Evolutionary conservation across 192 early-diverging fungal species (phyloP).

Genomic region (Linnemannia schmuckeri): DNA sequence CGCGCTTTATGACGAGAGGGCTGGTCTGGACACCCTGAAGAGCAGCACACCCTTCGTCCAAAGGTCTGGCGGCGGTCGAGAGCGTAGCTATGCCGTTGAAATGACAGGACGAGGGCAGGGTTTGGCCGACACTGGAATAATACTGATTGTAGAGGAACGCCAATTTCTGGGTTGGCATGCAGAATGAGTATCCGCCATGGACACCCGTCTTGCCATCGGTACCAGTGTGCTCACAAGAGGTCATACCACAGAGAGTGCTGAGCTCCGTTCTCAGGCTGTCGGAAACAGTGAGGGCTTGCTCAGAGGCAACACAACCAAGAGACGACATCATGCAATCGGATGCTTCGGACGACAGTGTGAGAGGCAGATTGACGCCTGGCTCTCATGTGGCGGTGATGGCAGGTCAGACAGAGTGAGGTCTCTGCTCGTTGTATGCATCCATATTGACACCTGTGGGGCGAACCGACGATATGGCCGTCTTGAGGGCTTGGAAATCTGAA

Average conservation of each 20-base stretch:
- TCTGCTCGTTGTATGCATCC: slow-evolving; percentile 61
- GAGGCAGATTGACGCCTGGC: slow-evolving; percentile 65
- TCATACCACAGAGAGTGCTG: slow-evolving; percentile 55
- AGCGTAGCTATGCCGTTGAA: slow-evolving; percentile 49
- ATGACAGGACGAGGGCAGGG: slow-evolving; percentile 26
- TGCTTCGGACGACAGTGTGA: slow-evolving; percentile 68
- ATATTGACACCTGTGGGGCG: slow-evolving; percentile 70
- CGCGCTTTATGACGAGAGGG: neutral
- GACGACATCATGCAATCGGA: slow-evolving; percentile 76
- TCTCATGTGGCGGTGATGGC: slow-evolving; percentile 62
- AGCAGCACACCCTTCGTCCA: slow-evolving; percentile 19
- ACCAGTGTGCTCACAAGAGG: slow-evolving; percentile 56
- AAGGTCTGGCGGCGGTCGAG: slow-evolving; percentile 4
- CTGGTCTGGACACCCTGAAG: neutral
- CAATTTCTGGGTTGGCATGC: slow-evolving; percentile 58
- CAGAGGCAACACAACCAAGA: slow-evolving; percentile 62
- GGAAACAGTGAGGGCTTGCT: slow-evolving; percentile 18
- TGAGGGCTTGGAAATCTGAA: slow-evolving; percentile 71
- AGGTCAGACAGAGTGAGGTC: slow-evolving; percentile 59
- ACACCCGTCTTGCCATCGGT: slow-evolving; percentile 51
- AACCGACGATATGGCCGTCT: slow-evolving; percentile 61
- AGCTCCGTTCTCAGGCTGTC: slow-evolving; percentile 41
- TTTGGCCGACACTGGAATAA: slow-evolving; percentile 33
- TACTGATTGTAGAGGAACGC: slow-evolving; percentile 61
- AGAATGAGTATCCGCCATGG: slow-evolving; percentile 62